Evolutionary conservation across 1,284 basidiomycete species (phyloP), one percentile per base, ranked within the genome.

Genomic region (Pseudozyma thailandica): DNA sequence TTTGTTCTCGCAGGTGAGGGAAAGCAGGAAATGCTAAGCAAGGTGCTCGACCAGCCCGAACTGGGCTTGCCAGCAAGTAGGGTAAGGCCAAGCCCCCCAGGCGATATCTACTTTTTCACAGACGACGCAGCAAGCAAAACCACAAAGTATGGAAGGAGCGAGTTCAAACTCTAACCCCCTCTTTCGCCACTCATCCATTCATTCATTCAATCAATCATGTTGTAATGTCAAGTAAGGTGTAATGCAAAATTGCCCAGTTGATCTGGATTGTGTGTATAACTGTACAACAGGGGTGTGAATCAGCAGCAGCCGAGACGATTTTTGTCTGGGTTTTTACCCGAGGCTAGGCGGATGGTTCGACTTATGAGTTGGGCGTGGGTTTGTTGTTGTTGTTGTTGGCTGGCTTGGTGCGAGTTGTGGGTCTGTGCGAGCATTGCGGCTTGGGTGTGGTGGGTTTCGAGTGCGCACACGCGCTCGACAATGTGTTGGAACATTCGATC

Each of bases 1-100:
- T 98, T 98, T 77, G 93, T 98, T 46, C 90, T 90, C 4, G 85
- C 89, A 3, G 95, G 95, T 13, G 90, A 87, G 71, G 88, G 88
- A 68, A 98, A 98, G 86, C 89, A 88, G 60, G 91, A 94, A 44
- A 88, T 88, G 55, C 87, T 98, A 27, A 84, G 86, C 57, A 85
- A 84, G 39, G 87, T 94, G 27, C 85, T 98, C 59, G 94, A 98
- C 83, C 84, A 88, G 43, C 92, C 93, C 8, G 90, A 94, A 82
- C 84, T 86, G 46, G 90, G 89, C 27, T 86, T 98, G 16, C 96
- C 95, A 5, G 88, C 92, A 35, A 90, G 91, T 23, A 87, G 90
- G 44, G 93, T 98, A 44, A 88, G 87, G 61, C 93, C 91, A 1
- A 88, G 87, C 6, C 86, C 87, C 56, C 93, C 92, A 13, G 94